These are phyloP conservation scores for Stereocaulon alpinum DNA, from an alignment of 495 filamentous ascomycete genomes.

Conservation along the genomic window DNA sequence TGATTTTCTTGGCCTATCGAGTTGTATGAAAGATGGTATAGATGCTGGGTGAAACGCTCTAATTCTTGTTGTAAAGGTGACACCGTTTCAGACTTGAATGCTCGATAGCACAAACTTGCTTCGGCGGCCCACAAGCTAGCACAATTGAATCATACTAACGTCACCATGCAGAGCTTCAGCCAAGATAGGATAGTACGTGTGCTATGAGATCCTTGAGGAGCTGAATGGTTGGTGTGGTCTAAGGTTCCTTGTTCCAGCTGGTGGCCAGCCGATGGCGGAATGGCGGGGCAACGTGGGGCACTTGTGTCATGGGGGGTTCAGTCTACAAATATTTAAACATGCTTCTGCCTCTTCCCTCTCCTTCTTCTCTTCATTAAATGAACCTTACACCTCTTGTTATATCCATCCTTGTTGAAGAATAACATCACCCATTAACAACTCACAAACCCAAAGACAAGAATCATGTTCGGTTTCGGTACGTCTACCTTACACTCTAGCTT, in stretches of 20 bases:
- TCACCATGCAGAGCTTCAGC: neutral
- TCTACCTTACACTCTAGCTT: neutral
- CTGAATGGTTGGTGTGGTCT: neutral
- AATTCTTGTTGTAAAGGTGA: neutral
- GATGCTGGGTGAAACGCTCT: neutral
- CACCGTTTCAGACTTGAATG: neutral
- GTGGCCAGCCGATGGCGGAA: neutral
- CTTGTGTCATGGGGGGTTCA: neutral
- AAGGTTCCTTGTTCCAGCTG: neutral
- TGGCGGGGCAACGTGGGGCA: conserved; percentile 4
- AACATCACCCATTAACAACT: neutral
- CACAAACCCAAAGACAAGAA: conserved; percentile 1
- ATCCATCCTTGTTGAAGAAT: neutral
- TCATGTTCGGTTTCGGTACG: conserved; percentile 20
- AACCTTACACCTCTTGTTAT: neutral
- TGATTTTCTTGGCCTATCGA: neutral
- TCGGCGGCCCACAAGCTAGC: neutral
- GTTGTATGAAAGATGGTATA: neutral
- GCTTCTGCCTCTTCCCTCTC: neutral
- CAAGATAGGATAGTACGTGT: neutral
- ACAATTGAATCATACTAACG: neutral
- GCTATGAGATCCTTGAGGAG: neutral
- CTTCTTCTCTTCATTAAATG: neutral
- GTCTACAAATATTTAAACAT: neutral
- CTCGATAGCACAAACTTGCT: neutral